Evolutionary conservation across 495 filamentous ascomycete species (phyloP), one percentile per base, ranked within the genome.

Genomic region (Clavariopsis aquatica): DNA sequence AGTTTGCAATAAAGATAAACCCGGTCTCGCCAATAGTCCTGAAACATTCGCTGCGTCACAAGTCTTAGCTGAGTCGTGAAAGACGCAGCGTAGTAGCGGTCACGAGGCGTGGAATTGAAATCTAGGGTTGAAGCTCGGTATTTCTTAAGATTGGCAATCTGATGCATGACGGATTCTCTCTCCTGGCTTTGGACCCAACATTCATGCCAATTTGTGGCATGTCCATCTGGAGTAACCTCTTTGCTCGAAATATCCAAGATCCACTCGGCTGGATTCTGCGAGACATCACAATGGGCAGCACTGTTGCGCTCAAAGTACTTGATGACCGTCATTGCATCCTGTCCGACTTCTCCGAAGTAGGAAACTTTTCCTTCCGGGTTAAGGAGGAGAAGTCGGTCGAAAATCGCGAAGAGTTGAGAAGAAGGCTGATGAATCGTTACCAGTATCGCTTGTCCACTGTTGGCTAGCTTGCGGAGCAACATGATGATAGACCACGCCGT

Each of bases 381-480:
- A 7, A 67, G 7, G 15, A 67, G 41, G 23, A 67, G 45, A n/a
- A 67, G 58, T 2, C 59, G 23, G 51, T 20, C 64, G 34, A 67
- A 67, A 2, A 52, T 49, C 31, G 31, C 7, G 27, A 67, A 62
- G 1, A 67, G 26, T 12, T 27, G 2, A 1, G 64, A 58, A 1
- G 72, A 57, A 12, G 78, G 76, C 58, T 67, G 64, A 45, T 67
- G 65, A 17, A 43, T n/a, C n/a, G 12, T 55, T 34, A 10, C 57
- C 64, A 13, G 29, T 7, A 28, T 57, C 31, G 59, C 65, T 57
- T 57, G 49, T 4, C 65, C 65, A 75, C 6, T 75, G 15, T 26
- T 46, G 5, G 57, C 52, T 2, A 68, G 60, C 26, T 52, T 52
- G 1, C 27, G 8, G n/a, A 64, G 52, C 1, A 63, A 34, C 54